Conservation (phyloP, 441 rosid species). For the Melastoma candidum region DNA sequence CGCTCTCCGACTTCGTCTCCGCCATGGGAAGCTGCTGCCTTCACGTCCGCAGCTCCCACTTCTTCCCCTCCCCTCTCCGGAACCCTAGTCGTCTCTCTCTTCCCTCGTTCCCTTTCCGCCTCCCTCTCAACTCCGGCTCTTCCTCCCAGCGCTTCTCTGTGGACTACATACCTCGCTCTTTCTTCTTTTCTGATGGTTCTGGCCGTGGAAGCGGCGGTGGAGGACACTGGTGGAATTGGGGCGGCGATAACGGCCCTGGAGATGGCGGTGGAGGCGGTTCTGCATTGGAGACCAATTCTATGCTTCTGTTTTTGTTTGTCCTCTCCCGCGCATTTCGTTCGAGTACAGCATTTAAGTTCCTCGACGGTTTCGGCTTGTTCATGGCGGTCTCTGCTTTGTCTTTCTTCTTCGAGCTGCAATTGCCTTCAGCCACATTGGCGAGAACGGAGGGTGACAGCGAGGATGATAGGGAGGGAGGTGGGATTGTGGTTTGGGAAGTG, state of each 20-base stretch:
- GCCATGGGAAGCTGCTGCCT: too few relatives aligned
- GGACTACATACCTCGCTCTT: too few relatives aligned
- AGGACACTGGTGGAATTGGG: constrained; percentile 18
- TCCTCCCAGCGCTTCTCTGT: too few relatives aligned
- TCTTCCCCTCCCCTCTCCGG: too few relatives aligned
- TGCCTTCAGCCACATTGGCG: neutral
- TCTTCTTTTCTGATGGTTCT: constrained; percentile 18
- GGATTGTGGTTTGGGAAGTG: constrained; percentile 61
- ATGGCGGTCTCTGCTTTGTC: constrained; percentile 1
- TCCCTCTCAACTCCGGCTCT: too few relatives aligned
- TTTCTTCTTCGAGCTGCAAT: constrained; percentile 2
- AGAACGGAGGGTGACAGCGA: constrained; percentile 3
- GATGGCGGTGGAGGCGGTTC: constrained; percentile 24
- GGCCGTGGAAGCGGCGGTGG: constrained; percentile 29
- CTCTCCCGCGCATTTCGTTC: neutral
- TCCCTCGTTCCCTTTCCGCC: too few relatives aligned
- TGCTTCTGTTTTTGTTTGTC: constrained; percentile 21
- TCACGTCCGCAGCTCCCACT: too few relatives aligned
- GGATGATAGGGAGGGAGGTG: constrained; percentile 17
- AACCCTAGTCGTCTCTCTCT: too few relatives aligned
- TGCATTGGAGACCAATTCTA: constrained; percentile 1
- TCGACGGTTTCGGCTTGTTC: neutral
- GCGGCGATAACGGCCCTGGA: too few relatives aligned
- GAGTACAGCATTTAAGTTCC: neutral
- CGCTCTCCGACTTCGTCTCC: too few relatives aligned